A percentile compares a stretch with the other conserved stretches of the same genome.
These are phyloP conservation scores for Mycena polygramma DNA, from an alignment of 768 basidiomycete species.

Conservation along the genomic window DNA sequence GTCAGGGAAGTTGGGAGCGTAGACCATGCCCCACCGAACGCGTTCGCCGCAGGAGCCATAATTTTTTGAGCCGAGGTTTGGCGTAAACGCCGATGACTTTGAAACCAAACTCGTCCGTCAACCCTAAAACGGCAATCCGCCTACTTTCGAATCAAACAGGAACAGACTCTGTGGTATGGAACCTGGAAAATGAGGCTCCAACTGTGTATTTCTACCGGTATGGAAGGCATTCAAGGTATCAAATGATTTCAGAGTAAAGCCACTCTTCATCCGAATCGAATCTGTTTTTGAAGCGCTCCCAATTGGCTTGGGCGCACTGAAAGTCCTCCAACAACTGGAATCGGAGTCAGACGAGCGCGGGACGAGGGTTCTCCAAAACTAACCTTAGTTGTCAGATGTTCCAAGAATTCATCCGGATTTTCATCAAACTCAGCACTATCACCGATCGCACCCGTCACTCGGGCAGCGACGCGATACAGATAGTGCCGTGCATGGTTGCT, in stretches of 20 bases:
- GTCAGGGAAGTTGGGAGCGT: constrained; percentile 35
- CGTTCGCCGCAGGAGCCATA: constrained; percentile 33
- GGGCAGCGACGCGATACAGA: constrained; percentile 12
- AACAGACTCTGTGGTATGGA: too few species aligned
- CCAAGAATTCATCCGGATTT: too few species aligned
- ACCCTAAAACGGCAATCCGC: not conserved
- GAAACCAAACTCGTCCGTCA: constrained; percentile 20
- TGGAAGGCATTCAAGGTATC: too few species aligned
- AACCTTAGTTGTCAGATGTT: not conserved
- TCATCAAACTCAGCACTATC: too few species aligned
- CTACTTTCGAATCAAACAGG: too few species aligned
- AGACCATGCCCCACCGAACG: constrained; percentile 37
- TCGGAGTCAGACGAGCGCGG: too few species aligned
- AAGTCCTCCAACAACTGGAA: too few species aligned
- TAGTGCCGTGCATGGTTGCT: constrained; percentile 23
- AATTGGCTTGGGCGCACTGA: not conserved
- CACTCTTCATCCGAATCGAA: not conserved
- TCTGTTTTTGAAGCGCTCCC: not conserved
- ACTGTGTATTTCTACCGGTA: too few species aligned
- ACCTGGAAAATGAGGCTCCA: too few species aligned
- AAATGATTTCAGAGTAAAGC: too few species aligned
- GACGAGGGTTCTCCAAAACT: too few species aligned
- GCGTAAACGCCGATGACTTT: not conserved
- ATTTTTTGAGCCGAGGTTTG: constrained; percentile 22
- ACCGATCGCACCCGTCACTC: too few species aligned